phyloP scores from a whole-genome alignment of 345 rosid genomes.

The Raphanus sativus region DNA sequence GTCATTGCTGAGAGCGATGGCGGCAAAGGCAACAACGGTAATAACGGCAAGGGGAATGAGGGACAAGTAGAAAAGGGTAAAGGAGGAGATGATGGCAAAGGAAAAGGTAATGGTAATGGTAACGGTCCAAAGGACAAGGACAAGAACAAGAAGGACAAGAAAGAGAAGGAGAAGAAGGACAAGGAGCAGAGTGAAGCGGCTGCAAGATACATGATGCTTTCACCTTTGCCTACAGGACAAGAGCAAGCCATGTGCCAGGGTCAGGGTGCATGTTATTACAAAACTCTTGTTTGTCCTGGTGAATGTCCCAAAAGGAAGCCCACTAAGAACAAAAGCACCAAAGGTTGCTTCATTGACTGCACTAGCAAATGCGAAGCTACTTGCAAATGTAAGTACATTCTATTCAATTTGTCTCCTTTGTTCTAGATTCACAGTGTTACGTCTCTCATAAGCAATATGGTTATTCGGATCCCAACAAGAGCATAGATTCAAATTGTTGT shows the following conservation, averaged over 20 bases:
- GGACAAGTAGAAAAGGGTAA: constrained; percentile 15
- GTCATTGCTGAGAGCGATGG: constrained; percentile 33
- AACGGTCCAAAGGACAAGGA: neutral
- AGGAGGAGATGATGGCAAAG: constrained; percentile 5
- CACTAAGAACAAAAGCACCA: constrained; percentile 52
- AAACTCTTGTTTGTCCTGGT: constrained; percentile 56
- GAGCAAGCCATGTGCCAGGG: constrained; percentile 50
- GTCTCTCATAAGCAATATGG: too few species aligned
- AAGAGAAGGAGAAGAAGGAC: neutral
- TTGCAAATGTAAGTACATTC: constrained; percentile 65
- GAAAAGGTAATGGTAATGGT: neutral
- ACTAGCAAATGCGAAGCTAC: constrained; percentile 73
- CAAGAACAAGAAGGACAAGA: constrained; percentile 31
- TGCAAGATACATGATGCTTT: constrained; percentile 38
- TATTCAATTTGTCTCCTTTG: neutral
- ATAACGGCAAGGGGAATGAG: constrained; percentile 4
- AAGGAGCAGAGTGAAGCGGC: constrained; percentile 36
- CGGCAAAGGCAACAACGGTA: constrained; percentile 19
- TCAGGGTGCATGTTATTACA: constrained; percentile 42
- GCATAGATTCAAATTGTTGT: too few species aligned
- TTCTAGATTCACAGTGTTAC: too few species aligned
- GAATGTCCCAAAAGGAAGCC: constrained; percentile 72
- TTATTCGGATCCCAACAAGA: too few species aligned
- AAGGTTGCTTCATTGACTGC: constrained; percentile 72
- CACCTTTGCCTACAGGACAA: constrained; percentile 43